phyloP scores from a whole-genome alignment of 352 stramenopile genomes.

The Globisporangium iwayamae region DNA sequence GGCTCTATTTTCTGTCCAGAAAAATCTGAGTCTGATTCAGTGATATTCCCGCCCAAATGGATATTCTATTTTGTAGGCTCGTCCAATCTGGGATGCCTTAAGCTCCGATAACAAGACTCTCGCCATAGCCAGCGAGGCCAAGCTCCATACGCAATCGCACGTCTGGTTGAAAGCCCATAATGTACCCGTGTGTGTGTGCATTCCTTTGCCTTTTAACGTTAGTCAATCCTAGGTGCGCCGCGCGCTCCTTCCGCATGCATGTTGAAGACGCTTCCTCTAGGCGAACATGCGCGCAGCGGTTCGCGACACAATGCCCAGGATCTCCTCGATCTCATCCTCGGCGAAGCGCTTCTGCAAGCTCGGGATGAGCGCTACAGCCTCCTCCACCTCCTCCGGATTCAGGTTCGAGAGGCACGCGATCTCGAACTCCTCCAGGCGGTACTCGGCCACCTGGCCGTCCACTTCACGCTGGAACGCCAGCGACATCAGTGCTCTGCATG shows the following conservation, averaged over 20 bases:
- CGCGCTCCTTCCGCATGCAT: background rate
- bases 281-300: constrained; percentile 86
- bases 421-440: constrained; percentile 88
- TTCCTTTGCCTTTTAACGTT: constrained; percentile 4
- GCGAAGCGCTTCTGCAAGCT: constrained; percentile 87
- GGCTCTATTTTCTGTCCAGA: too few relatives aligned
- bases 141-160: background rate
- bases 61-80: too few relatives aligned
- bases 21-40: too few relatives aligned
- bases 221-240: background rate
- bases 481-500: constrained; percentile 74
- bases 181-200: background rate
- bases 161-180: background rate
- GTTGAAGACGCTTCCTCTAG: constrained; percentile 16
- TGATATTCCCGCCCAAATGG: too few relatives aligned
- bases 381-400: constrained; percentile 87
- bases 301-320: constrained; percentile 84
- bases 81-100: too few relatives aligned
- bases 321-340: constrained; percentile 90
- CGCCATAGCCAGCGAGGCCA: too few relatives aligned
- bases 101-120: too few relatives aligned
- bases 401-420: constrained; percentile 88
- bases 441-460: constrained; percentile 60
- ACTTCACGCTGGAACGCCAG: constrained; percentile 81
- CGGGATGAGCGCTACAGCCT: constrained; percentile 85